A percentile compares a stretch with the other conserved stretches of the same genome.
Conservation (phyloP, 345 rosid species). For the Draba incana region DNA sequence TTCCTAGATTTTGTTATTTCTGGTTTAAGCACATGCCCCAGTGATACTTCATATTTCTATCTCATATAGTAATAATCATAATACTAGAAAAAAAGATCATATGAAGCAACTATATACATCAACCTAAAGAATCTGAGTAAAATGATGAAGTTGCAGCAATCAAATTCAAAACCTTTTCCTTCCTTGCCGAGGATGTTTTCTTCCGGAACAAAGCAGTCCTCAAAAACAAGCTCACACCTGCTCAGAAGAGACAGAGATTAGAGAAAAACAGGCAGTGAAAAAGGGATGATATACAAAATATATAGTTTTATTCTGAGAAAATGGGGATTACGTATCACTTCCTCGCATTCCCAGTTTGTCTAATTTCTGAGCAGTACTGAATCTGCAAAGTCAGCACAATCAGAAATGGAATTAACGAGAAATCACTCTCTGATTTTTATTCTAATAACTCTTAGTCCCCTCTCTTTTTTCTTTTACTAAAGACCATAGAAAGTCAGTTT, state of each 20-base stretch:
- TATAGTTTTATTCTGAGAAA: slow-evolving; percentile 30
- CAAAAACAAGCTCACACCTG: slow-evolving; percentile 97
- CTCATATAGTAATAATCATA: slow-evolving; percentile 1
- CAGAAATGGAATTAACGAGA: background rate
- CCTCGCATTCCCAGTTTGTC: slow-evolving; percentile 99
- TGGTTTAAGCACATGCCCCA: no score
- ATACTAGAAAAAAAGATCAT: background rate
- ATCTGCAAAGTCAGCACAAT: slow-evolving; percentile 59
- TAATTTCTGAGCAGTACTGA: slow-evolving; percentile 91
- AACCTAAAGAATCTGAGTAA: background rate
- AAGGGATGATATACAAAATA: background rate
- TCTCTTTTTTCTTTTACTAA: background rate
- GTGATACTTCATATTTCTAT: background rate
- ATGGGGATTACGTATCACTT: slow-evolving; percentile 79
- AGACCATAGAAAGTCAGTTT: background rate
- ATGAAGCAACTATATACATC: slow-evolving; percentile 1
- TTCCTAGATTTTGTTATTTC: background rate
- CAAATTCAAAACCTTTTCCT: slow-evolving; percentile 74
- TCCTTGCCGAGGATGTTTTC: slow-evolving; percentile 86
- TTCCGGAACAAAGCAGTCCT: slow-evolving; percentile 84
- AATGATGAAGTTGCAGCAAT: slow-evolving; percentile 34
- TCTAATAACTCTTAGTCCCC: background rate
- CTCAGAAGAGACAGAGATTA: slow-evolving; percentile 43
- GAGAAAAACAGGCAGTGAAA: slow-evolving; percentile 28
- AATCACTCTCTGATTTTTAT: slow-evolving; percentile 6